Evolutionary conservation across 208 protist species (phyloP), one percentile per base, ranked within the genome.

Genomic region (Wallacemonas sp.): DNA sequence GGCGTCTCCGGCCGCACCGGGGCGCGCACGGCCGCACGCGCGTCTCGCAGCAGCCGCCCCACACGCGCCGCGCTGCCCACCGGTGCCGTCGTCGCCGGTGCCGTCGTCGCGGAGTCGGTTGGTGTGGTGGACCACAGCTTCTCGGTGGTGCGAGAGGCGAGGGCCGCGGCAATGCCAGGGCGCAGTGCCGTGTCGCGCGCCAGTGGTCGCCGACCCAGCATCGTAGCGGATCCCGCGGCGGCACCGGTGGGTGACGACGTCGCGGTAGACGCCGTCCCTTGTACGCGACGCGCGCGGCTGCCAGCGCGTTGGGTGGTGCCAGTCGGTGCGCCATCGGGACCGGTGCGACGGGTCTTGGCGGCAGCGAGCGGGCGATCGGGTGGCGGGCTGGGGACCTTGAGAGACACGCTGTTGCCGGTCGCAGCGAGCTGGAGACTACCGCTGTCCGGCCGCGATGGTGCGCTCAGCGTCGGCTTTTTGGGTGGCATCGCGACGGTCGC

Each of bases 1-100:
- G 85, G 85, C 14, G 85, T 92, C 68, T 85, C 81, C 1, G 81
- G 78, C 1, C 81, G 81, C 39, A 76, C 73, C 14, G 76, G 81
- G 33, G 49, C 69, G 17, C 68, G 67, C 65, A 87, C 81, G 1
- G 76, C 61, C 8, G 85, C 85, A 9, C 85, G 81, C 1, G 85
- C 81, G 36, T 92, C 81, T 1, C 76, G 72, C 54, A 92, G 77
- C 27, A 85, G 75, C 21, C 85, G 78, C 1, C 62, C 52, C 12
- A 88, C 81, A 27, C 85, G 74, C 16, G 71, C 81, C 34, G 74
- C 72, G 58, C 75, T 29, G 61, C 83, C 62, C 23, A 61, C 54
- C 34, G 52, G 23, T 12, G 30, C 19, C 29, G 3, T 17, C 12
- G 30, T 21, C 52, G 6, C 3, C 17, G 52, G 21, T 11, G 52